These are phyloP conservation scores for Glaciozyma martinii DNA, from an alignment of 768 basidiomycete genomes.

Conservation along the genomic window DNA sequence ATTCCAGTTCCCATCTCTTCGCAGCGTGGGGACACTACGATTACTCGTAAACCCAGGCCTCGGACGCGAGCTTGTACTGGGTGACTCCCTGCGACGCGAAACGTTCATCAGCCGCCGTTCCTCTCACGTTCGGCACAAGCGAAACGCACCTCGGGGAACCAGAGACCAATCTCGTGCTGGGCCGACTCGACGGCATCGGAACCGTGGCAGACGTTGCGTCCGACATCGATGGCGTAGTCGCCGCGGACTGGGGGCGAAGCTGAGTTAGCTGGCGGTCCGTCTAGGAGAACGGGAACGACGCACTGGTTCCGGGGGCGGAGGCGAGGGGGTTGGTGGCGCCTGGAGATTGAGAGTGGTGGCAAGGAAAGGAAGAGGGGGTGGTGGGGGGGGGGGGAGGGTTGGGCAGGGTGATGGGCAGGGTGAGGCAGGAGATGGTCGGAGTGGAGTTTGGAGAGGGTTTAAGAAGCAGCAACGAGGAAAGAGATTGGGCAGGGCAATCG, in stretches of 20 bases:
- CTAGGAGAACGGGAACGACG: background rate
- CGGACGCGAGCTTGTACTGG: background rate
- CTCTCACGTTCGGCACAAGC: background rate
- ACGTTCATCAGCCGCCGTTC: background rate
- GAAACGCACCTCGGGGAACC: background rate
- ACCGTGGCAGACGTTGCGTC: slow-evolving; percentile 88
- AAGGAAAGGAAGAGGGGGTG: slow-evolving; percentile 66
- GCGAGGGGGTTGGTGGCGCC: slow-evolving; percentile 93
- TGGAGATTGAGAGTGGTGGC: slow-evolving; percentile 41
- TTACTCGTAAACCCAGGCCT: background rate
- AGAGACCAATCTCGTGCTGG: background rate
- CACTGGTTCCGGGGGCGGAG: slow-evolving; percentile 62
- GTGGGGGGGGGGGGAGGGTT: background rate
- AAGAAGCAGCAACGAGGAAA: too few relatives aligned
- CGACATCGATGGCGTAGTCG: slow-evolving; percentile 60
- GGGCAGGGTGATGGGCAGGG: too few relatives aligned
- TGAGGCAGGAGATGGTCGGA: too few relatives aligned
- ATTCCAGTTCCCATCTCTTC: too few relatives aligned
- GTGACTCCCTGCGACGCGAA: background rate
- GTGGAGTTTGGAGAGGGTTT: too few relatives aligned
- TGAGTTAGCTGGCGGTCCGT: background rate
- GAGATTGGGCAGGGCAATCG: too few relatives aligned
- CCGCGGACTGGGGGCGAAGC: slow-evolving; percentile 33
- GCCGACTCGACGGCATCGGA: background rate
- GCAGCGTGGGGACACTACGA: background rate